phyloP scores from a whole-genome alignment of 192 early-diverging fungal genomes.

The Ambispora gerdemannii region DNA sequence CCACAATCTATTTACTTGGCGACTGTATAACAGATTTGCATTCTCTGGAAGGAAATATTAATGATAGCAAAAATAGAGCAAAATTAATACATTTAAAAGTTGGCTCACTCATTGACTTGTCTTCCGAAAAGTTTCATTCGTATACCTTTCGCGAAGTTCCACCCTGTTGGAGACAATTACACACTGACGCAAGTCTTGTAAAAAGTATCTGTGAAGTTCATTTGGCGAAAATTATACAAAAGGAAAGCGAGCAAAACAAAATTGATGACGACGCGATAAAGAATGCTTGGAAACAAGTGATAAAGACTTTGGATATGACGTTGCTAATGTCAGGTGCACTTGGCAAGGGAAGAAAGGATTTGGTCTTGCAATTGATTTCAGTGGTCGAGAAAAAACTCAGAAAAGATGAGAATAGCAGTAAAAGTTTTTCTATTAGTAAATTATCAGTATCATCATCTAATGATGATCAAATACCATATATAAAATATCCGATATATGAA shows the following conservation, averaged over 20 bases:
- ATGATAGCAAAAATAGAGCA: background rate
- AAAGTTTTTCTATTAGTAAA: background rate
- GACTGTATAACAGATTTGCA: slow-evolving; percentile 1
- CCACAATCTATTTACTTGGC: slow-evolving; percentile 6
- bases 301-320: slow-evolving; percentile 50
- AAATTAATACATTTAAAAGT: slow-evolving; percentile 19
- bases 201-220: slow-evolving; percentile 33
- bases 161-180: slow-evolving; percentile 44
- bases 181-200: slow-evolving; percentile 50
- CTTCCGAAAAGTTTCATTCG: slow-evolving; percentile 37
- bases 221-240: slow-evolving; percentile 7
- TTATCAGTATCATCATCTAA: background rate
- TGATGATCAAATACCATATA: slow-evolving; percentile 20
- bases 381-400: slow-evolving; percentile 25
- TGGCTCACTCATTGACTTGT: slow-evolving; percentile 34
- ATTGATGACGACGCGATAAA: background rate
- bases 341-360: slow-evolving; percentile 30
- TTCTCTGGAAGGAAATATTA: background rate
- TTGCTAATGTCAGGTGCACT: slow-evolving; percentile 58
- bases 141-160: slow-evolving; percentile 53
- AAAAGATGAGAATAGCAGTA: background rate
- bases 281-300: slow-evolving; percentile 31
- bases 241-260: background rate
- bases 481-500: slow-evolving; percentile 33
- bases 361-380: slow-evolving; percentile 37